phyloP scores from a whole-genome alignment of 1,284 basidiomycete species.

The Ceratobasidium sp. region DNA sequence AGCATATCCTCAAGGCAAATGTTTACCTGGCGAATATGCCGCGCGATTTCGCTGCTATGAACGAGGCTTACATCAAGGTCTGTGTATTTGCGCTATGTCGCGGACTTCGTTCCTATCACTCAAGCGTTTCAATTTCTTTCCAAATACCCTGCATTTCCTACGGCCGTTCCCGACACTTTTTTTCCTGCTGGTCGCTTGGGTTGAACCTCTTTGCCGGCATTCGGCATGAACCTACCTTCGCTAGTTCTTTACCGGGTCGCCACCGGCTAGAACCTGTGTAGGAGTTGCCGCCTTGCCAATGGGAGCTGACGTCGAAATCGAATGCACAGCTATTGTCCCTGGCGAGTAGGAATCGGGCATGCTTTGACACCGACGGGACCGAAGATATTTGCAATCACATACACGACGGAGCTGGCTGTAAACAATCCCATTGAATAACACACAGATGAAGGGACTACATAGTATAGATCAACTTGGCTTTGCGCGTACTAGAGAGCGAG shows the following conservation, averaged over 20 bases:
- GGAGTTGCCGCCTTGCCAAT: conserved; percentile 66
- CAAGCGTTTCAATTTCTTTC: neutral
- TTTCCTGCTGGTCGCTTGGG: neutral
- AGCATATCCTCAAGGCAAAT: conserved; percentile 67
- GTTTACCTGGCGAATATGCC: conserved; percentile 62
- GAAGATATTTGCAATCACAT: neutral
- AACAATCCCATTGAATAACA: neutral
- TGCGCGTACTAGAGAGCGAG: neutral
- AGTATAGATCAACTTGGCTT: neutral
- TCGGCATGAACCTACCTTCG: neutral
- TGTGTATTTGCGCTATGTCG: conserved; percentile 21
- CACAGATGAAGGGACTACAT: neutral
- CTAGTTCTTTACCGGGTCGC: conserved; percentile 60
- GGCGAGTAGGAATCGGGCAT: conserved; percentile 8
- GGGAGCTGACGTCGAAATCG: conserved; percentile 69
- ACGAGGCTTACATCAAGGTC: conserved; percentile 61
- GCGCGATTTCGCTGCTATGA: conserved; percentile 61
- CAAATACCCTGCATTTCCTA: neutral
- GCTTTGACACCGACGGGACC: conserved; percentile 14
- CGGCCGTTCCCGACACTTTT: neutral
- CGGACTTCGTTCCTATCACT: neutral
- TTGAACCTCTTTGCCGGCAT: neutral
- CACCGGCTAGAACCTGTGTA: conserved; percentile 70
- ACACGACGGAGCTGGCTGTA: neutral
- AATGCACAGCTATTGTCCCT: conserved; percentile 58